phyloP scores from a whole-genome alignment of 208 protist species.

The Trypanosoma avium region DNA sequence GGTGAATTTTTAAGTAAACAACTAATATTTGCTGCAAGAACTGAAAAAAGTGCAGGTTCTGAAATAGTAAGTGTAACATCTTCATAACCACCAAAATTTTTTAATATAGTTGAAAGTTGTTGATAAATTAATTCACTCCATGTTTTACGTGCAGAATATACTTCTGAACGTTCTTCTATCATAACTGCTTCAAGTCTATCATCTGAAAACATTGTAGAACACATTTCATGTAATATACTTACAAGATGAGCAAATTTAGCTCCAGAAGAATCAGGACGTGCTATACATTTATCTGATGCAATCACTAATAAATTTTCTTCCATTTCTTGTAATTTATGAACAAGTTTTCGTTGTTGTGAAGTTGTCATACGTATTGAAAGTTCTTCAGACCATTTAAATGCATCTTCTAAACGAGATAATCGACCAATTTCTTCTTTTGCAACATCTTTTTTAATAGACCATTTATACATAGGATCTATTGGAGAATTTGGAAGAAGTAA shows the following conservation, averaged over 20 bases:
- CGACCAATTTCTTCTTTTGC: slow-evolving; percentile 41
- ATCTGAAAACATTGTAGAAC: slow-evolving; percentile 61
- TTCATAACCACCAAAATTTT: slow-evolving; percentile 84
- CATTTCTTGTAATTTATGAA: slow-evolving; percentile 33
- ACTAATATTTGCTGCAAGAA: slow-evolving; percentile 59
- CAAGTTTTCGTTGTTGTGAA: slow-evolving; percentile 39
- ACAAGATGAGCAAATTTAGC: slow-evolving; percentile 73
- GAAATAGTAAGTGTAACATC: slow-evolving; percentile 83
- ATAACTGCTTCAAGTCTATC: slow-evolving; percentile 46
- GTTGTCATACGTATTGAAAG: slow-evolving; percentile 43
- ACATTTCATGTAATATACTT: slow-evolving; percentile 61
- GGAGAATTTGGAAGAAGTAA: slow-evolving; percentile 77
- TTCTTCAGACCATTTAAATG: slow-evolving; percentile 63
- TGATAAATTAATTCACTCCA: slow-evolving; percentile 83
- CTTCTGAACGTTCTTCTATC: slow-evolving; percentile 4
- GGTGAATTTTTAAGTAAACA: slow-evolving; percentile 26
- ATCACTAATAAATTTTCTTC: slow-evolving; percentile 37
- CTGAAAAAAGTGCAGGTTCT: slow-evolving; percentile 70
- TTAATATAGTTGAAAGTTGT: slow-evolving; percentile 61
- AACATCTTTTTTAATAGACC: slow-evolving; percentile 42
- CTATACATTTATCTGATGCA: slow-evolving; percentile 41
- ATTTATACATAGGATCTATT: slow-evolving; percentile 81
- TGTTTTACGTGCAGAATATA: slow-evolving; percentile 28
- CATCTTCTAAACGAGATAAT: slow-evolving; percentile 50
- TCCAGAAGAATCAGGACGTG: slow-evolving; percentile 64